Conservation (phyloP, 352 stramenopile species). For the Phytophthora sp. region DNA sequence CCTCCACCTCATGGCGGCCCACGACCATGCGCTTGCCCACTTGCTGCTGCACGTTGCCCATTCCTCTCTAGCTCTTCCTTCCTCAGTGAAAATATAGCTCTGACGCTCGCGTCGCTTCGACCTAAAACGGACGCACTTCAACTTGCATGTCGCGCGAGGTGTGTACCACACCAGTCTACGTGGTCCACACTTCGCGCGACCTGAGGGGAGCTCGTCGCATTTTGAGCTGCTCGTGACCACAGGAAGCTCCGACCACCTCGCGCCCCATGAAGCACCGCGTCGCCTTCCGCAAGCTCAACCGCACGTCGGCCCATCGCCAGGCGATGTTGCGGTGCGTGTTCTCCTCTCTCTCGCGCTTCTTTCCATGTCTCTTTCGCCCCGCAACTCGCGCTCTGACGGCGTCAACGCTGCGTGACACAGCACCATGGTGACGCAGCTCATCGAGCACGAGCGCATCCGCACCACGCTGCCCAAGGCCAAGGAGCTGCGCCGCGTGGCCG, state of each 20-base stretch:
- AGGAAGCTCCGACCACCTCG: conserved; percentile 12
- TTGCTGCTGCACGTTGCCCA: conserved; percentile 85
- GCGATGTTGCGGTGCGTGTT: conserved; percentile 92
- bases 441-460: conserved; percentile 98
- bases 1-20: conserved; percentile 69
- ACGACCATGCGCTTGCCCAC: conserved; percentile 72
- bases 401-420: conserved; percentile 31
- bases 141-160: neutral
- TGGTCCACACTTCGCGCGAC: conserved; percentile 4
- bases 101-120: conserved; percentile 30
- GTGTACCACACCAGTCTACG: neutral
- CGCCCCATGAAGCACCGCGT: conserved; percentile 82
- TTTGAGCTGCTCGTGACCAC: conserved; percentile 28
- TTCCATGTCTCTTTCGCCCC: neutral
- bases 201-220: conserved; percentile 6
- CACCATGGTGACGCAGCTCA: conserved; percentile 97
- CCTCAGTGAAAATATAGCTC: neutral
- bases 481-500: conserved; percentile 93
- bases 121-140: conserved; percentile 22
- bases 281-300: conserved; percentile 92
- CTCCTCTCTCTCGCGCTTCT: neutral
- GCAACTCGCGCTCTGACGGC: conserved; percentile 1
- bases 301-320: conserved; percentile 94
- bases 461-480: conserved; percentile 98
- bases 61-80: conserved; percentile 14